Conservation (phyloP, 2,329 filamentous ascomycete genomes). For the Penicillium sp. region DNA sequence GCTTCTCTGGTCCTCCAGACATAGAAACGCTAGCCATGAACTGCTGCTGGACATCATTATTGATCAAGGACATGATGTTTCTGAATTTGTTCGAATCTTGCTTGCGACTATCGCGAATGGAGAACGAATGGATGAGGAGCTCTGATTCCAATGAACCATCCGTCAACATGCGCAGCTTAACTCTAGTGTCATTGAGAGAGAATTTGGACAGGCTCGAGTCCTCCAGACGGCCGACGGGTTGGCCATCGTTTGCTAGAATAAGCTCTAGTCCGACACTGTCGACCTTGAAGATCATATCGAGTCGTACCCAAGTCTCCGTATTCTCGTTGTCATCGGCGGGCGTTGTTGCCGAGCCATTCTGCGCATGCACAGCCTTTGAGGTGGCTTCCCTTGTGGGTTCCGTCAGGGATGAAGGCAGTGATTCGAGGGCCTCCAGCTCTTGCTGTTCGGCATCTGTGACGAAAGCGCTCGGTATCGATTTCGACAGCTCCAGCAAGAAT, state of each 20-base stretch:
- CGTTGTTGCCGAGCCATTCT: constrained; percentile 50
- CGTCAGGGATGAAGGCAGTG: constrained; percentile 59
- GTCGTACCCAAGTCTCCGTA: constrained; percentile 75
- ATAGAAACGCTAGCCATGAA: constrained; percentile 98
- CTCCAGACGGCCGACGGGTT: constrained; percentile 74
- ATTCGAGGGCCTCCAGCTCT: constrained; percentile 69
- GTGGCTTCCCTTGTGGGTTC: constrained; percentile 48
- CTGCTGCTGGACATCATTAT: constrained; percentile 86
- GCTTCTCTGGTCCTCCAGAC: constrained; percentile 74
- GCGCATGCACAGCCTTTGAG: constrained; percentile 51
- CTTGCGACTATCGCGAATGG: constrained; percentile 85
- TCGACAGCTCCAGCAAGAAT: constrained; percentile 81
- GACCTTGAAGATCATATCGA: constrained; percentile 87
- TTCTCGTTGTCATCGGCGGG: constrained; percentile 57
- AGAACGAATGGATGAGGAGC: constrained; percentile 88
- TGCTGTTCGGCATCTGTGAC: constrained; percentile 66
- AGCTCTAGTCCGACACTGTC: constrained; percentile 85
- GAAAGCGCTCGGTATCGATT: constrained; percentile 84
- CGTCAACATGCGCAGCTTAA: constrained; percentile 90
- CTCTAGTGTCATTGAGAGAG: constrained; percentile 83
- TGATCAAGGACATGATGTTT: constrained; percentile 96
- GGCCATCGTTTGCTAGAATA: constrained; percentile 68
- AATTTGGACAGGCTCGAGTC: constrained; percentile 86
- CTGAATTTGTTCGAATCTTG: constrained; percentile 91
- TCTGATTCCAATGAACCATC: constrained; percentile 91